Conservation (phyloP, 192 early-diverging fungal genomes). For the Helicostylum pulchrum region DNA sequence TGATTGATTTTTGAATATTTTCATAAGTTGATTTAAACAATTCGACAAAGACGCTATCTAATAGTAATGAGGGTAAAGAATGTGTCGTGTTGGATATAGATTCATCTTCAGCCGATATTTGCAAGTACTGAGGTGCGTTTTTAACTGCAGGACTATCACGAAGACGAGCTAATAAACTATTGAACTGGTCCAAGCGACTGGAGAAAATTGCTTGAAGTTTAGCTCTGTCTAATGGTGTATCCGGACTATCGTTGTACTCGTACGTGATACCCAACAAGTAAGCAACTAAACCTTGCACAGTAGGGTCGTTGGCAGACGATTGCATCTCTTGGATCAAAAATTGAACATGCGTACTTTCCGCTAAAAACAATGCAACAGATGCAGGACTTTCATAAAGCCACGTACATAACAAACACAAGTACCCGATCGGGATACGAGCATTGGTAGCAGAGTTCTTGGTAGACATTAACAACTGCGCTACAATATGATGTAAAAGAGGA, state of each 20-base stretch:
- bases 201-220: conserved; percentile 82
- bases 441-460: conserved; percentile 59
- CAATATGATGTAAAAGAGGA: conserved; percentile 85
- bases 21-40: conserved; percentile 79
- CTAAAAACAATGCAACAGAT: conserved; percentile 79
- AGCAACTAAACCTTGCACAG: conserved; percentile 88
- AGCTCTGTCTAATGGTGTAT: conserved; percentile 64
- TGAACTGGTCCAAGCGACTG: conserved; percentile 87
- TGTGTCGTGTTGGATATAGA: conserved; percentile 33
- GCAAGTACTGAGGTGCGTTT: conserved; percentile 63
- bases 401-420: conserved; percentile 72
- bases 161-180: conserved; percentile 78
- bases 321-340: conserved; percentile 93
- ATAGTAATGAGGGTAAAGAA: conserved; percentile 64
- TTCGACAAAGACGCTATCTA: conserved; percentile 84
- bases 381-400: conserved; percentile 86
- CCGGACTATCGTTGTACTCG: conserved; percentile 84
- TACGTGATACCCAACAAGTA: conserved; percentile 83
- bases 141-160: conserved; percentile 82
- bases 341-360: conserved; percentile 85
- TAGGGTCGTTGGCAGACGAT: conserved; percentile 77
- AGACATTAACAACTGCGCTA: conserved; percentile 69
- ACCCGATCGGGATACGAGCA: conserved; percentile 70
- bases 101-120: conserved; percentile 60
- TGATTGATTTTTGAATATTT: conserved; percentile 43